Evolutionary conservation across 2,329 filamentous ascomycete genomes (phyloP).

Genomic region (Cercospora sp.): DNA sequence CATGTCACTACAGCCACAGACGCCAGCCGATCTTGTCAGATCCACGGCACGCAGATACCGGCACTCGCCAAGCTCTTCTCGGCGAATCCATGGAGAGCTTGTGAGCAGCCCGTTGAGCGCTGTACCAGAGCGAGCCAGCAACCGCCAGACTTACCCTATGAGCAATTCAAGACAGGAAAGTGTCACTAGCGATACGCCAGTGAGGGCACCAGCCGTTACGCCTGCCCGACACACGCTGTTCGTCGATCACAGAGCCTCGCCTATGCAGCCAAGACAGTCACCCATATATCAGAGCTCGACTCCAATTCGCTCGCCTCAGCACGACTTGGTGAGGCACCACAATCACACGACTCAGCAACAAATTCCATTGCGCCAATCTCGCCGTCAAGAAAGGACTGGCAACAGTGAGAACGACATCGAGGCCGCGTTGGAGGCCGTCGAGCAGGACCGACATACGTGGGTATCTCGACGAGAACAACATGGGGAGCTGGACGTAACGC

Average conservation of each 20-base stretch:
- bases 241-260: neutral
- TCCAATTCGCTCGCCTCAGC: neutral
- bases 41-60: constrained; percentile 22
- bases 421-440: constrained; percentile 25
- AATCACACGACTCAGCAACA: constrained; percentile 1
- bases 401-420: constrained; percentile 33
- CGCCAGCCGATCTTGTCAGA: constrained; percentile 37
- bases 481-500: constrained; percentile 35
- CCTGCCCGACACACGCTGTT: constrained; percentile 3
- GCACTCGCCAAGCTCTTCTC: constrained; percentile 17
- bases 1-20: constrained; percentile 37
- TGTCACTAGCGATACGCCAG: neutral
- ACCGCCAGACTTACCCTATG: constrained; percentile 23
- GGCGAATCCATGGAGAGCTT: neutral
- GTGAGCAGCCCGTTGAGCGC: neutral
- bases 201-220: neutral
- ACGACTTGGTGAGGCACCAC: neutral
- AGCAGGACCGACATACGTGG: constrained; percentile 32
- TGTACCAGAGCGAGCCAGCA: constrained; percentile 2
- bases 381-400: constrained; percentile 5
- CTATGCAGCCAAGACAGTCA: neutral
- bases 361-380: neutral
- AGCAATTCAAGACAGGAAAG: neutral
- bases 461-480: constrained; percentile 23
- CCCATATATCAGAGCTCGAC: constrained; percentile 4